phyloP scores from a whole-genome alignment of 495 filamentous ascomycete species.

The Trichoderma gamsii region DNA sequence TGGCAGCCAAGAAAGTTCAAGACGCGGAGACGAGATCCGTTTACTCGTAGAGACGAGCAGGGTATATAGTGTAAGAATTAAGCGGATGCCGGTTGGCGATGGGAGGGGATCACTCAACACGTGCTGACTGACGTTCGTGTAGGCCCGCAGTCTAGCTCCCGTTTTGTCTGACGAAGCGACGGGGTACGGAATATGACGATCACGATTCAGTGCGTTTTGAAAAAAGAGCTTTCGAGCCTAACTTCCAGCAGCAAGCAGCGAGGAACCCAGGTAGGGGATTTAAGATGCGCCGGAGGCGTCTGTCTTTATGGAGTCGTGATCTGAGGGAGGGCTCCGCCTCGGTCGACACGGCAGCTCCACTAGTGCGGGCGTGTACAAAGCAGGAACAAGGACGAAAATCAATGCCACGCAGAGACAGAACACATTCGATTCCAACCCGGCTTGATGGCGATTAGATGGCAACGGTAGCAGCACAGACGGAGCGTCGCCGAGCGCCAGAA shows the following conservation, averaged over 20 bases:
- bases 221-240: background rate
- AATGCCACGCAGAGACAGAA: constrained; percentile 11
- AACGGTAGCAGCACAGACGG: background rate
- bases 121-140: constrained; percentile 14
- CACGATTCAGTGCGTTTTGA: background rate
- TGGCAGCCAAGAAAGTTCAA: background rate
- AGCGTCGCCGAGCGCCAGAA: constrained; percentile 1
- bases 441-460: constrained; percentile 5
- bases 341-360: constrained; percentile 8
- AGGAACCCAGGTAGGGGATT: background rate
- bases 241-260: background rate
- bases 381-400: constrained; percentile 13
- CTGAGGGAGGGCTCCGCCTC: constrained; percentile 13
- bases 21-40: constrained; percentile 5
- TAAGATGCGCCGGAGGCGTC: constrained; percentile 14
- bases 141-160: constrained; percentile 10
- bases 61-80: constrained; percentile 7
- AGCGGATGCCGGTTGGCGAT: constrained; percentile 12
- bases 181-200: background rate
- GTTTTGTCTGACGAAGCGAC: constrained; percentile 5
- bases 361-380: constrained; percentile 11
- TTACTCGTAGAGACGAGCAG: constrained; percentile 6
- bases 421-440: background rate
- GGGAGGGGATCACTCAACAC: constrained; percentile 13
- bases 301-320: constrained; percentile 13